Percentiles rank a stretch among this genome's conserved stretches.
Conservation (phyloP, 768 basidiomycete genomes). For the Naganishia vaughanmartiniae region DNA sequence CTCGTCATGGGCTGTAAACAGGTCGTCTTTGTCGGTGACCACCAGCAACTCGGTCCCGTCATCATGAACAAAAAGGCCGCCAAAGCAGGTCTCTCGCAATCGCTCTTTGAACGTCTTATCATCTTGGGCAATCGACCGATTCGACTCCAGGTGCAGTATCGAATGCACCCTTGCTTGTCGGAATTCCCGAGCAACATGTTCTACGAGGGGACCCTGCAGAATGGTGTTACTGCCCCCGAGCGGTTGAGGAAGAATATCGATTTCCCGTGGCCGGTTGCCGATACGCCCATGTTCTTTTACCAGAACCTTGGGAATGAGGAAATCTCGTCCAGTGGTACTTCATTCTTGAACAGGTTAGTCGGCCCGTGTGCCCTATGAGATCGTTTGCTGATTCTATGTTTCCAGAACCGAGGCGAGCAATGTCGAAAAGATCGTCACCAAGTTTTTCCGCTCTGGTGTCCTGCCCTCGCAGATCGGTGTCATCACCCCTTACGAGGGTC, state of each 20-base stretch:
- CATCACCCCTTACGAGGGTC: constrained; percentile 98
- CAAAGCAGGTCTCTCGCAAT: constrained; percentile 96
- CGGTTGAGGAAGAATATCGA: constrained; percentile 95
- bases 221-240: constrained; percentile 98
- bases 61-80: constrained; percentile 99
- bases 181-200: constrained; percentile 99
- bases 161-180: constrained; percentile 98
- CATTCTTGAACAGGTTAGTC: constrained; percentile 84
- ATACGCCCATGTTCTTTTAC: constrained; percentile 99
- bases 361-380: background rate
- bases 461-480: constrained; percentile 94
- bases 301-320: constrained; percentile 99
- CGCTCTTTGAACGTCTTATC: constrained; percentile 94
- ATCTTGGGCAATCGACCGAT: constrained; percentile 93
- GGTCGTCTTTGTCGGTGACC: constrained; percentile 94
- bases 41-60: constrained; percentile 94
- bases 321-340: constrained; percentile 96
- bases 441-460: constrained; percentile 99
- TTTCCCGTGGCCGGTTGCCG: constrained; percentile 96
- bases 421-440: constrained; percentile 99
- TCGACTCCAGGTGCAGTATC: constrained; percentile 97
- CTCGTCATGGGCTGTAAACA: constrained; percentile 97
- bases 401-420: constrained; percentile 93
- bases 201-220: constrained; percentile 97
- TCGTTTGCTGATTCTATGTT: background rate